A percentile compares a stretch with the other conserved stretches of the same genome.
phyloP scores from a whole-genome alignment of 371 early-diverging fungal species.

The Syncephalastrum racemosum region DNA sequence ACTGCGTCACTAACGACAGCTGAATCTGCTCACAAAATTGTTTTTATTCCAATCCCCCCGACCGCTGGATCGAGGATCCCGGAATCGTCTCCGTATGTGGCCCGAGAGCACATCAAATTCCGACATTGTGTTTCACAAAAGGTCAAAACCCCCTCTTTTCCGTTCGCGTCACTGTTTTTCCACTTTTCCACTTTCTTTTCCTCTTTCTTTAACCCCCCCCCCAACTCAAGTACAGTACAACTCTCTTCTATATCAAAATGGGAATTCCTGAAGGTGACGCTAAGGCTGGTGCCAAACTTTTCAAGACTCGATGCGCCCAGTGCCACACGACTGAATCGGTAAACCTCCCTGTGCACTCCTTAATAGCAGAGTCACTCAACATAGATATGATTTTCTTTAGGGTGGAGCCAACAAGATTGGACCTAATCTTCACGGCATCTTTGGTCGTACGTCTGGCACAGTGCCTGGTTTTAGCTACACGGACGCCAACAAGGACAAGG shows the following conservation, averaged over 20 bases:
- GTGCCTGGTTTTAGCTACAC: constrained; percentile 91
- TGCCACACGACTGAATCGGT: constrained; percentile 95
- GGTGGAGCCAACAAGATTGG: constrained; percentile 92
- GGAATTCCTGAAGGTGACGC: constrained; percentile 34
- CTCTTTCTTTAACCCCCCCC: constrained; percentile 3
- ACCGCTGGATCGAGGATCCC: too few species aligned
- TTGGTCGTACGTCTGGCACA: constrained; percentile 86
- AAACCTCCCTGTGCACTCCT: constrained; percentile 16
- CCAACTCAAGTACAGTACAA: constrained; percentile 8
- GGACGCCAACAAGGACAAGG: constrained; percentile 89
- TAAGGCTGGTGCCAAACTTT: constrained; percentile 90
- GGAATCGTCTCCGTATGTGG: too few species aligned
- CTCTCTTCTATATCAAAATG: constrained; percentile 10
- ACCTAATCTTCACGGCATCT: constrained; percentile 92
- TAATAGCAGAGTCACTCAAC: background rate
- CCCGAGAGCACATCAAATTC: too few species aligned
- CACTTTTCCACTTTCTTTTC: constrained; percentile 19
- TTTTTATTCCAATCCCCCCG: too few species aligned
- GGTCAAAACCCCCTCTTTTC: background rate
- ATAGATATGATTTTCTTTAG: constrained; percentile 32
- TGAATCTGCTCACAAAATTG: too few species aligned
- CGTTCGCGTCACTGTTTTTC: constrained; percentile 5
- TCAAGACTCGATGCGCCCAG: constrained; percentile 98
- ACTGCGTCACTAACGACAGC: too few species aligned
- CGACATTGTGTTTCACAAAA: too few species aligned